Conservation (phyloP, 768 basidiomycete genomes). For the Boletus tylopilopsis region DNA sequence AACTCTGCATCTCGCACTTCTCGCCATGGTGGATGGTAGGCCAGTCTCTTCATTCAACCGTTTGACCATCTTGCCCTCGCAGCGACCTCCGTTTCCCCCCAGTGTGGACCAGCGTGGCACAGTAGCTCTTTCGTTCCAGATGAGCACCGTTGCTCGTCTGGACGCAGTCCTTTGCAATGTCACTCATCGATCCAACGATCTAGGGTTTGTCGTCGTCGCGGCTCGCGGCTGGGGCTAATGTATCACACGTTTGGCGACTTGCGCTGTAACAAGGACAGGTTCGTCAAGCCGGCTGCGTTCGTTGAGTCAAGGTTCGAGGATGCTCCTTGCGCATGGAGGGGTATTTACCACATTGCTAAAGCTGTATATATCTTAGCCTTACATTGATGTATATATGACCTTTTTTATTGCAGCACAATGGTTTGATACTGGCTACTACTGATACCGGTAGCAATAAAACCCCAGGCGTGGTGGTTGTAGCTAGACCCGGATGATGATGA, state of each 20-base stretch:
- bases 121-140: slow-evolving; percentile 91
- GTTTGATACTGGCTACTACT: no score
- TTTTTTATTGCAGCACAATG: no score
- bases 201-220: slow-evolving; percentile 95
- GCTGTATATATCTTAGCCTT: no score
- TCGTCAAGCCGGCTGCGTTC: slow-evolving; percentile 74
- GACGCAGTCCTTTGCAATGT: slow-evolving; percentile 72
- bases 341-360: no score
- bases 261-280: slow-evolving; percentile 81
- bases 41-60: slow-evolving; percentile 78
- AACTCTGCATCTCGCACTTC: slow-evolving; percentile 92
- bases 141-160: slow-evolving; percentile 53
- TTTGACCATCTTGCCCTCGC: slow-evolving; percentile 90
- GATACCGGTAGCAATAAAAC: no score
- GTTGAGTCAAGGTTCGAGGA: slow-evolving; percentile 88
- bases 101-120: slow-evolving; percentile 96
- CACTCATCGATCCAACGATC: slow-evolving; percentile 81
- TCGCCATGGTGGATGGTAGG: slow-evolving; percentile 99
- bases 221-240: slow-evolving; percentile 96
- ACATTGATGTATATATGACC: no score
- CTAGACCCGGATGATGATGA: no score
- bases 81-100: slow-evolving; percentile 92
- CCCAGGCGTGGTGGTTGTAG: no score
- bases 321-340: no score
- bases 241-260: slow-evolving; percentile 84